Conservation (phyloP, 371 early-diverging fungal species). For the Coemansia sp. region DNA sequence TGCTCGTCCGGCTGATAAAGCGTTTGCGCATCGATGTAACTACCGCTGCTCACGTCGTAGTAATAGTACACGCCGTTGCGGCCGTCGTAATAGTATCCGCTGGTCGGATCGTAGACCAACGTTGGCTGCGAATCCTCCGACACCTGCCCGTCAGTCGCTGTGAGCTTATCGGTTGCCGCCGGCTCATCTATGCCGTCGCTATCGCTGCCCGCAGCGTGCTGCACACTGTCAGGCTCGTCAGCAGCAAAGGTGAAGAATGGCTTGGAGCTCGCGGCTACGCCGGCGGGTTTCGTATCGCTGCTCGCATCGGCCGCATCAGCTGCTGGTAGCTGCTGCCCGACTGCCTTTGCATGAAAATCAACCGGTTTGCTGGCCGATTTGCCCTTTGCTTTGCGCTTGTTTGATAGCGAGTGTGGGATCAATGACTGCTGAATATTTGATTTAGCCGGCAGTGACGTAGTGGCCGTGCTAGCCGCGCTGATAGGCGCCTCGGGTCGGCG, state of each 20-base stretch:
- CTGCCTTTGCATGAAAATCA: background rate
- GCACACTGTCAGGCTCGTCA: background rate
- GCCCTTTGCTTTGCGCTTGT: conserved; percentile 30
- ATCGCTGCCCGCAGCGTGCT: background rate
- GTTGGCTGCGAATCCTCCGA: background rate
- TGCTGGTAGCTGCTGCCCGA: conserved; percentile 24
- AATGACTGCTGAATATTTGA: conserved; percentile 11
- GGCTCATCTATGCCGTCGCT: background rate
- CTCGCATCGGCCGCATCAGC: background rate
- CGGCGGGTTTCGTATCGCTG: background rate
- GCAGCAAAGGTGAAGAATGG: conserved; percentile 7
- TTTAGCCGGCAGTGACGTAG: conserved; percentile 1
- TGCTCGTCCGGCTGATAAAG: conserved; percentile 3
- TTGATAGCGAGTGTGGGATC: conserved; percentile 50
- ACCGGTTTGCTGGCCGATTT: background rate
- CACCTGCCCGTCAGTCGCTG: no score
- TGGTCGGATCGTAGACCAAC: conserved; percentile 37
- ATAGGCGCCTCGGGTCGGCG: background rate
- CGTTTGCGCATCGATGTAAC: conserved; percentile 26
- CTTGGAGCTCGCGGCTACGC: background rate
- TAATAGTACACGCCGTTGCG: conserved; percentile 25
- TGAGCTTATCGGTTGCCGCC: background rate
- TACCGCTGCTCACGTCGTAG: conserved; percentile 21
- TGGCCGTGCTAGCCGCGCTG: background rate
- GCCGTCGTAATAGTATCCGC: conserved; percentile 42